phyloP scores from a whole-genome alignment of 2,329 filamentous ascomycete genomes.

The Scytalidium sp. region DNA sequence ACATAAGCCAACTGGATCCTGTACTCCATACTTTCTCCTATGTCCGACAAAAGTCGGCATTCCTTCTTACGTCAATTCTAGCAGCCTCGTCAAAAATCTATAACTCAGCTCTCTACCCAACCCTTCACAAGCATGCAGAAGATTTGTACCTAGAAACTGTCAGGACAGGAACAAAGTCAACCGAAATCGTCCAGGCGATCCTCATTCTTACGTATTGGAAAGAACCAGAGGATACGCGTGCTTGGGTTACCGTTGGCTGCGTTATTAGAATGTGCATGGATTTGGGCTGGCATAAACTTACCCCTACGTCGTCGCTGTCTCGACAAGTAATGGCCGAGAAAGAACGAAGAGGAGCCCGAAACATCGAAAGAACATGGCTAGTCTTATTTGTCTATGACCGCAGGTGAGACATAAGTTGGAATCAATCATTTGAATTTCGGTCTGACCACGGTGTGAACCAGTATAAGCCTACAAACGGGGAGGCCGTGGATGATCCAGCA shows the following conservation, averaged over 20 bases:
- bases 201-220: conserved; percentile 40
- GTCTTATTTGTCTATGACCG: conserved; percentile 37
- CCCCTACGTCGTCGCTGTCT: conserved; percentile 5
- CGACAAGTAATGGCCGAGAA: conserved; percentile 5
- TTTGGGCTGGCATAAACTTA: conserved; percentile 33
- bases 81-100: conserved; percentile 34
- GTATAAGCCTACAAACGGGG: conserved; percentile 37
- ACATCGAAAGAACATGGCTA: conserved; percentile 35
- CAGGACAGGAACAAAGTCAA: conserved; percentile 31
- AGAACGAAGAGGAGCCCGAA: conserved; percentile 27
- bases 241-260: conserved; percentile 37
- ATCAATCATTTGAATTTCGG: not conserved
- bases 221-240: conserved; percentile 36
- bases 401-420: conserved; percentile 23
- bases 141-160: conserved; percentile 28
- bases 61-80: conserved; percentile 33
- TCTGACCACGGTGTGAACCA: conserved; percentile 7
- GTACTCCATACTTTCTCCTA: conserved; percentile 34
- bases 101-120: conserved; percentile 28
- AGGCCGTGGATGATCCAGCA: conserved; percentile 40
- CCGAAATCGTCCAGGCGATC: conserved; percentile 36
- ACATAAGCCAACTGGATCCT: conserved; percentile 38
- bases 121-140: conserved; percentile 28
- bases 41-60: conserved; percentile 31
- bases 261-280: conserved; percentile 38